These are phyloP conservation scores for Rhizophora apiculata DNA, from an alignment of 345 rosid species.

Conservation along the genomic window DNA sequence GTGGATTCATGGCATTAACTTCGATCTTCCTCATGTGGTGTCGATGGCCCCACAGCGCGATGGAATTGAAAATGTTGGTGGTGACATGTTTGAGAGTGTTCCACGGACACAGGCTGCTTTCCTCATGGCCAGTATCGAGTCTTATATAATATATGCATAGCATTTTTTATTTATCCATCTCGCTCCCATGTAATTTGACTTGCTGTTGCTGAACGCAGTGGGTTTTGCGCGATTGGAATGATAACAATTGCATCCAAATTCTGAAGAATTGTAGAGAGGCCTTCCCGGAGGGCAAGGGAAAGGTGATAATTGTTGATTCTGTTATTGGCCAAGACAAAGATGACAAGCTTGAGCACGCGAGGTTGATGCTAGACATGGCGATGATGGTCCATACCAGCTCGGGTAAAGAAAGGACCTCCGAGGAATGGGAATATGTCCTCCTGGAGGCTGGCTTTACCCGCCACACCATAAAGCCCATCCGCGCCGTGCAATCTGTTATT, in stretches of 20 bases:
- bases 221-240: constrained; percentile 75
- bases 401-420: constrained; percentile 61
- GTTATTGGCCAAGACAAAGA: constrained; percentile 38
- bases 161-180: not conserved
- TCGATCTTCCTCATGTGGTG: constrained; percentile 74
- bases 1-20: constrained; percentile 55
- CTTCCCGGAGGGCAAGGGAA: constrained; percentile 42
- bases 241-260: constrained; percentile 58
- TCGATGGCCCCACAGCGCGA: constrained; percentile 31
- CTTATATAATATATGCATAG: no score
- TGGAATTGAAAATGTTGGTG: constrained; percentile 55
- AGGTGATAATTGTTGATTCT: constrained; percentile 57
- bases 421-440: constrained; percentile 66
- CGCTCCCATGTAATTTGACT: not conserved
- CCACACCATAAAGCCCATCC: constrained; percentile 35
- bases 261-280: constrained; percentile 67
- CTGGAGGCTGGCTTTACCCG: constrained; percentile 51
- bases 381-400: constrained; percentile 65
- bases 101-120: constrained; percentile 59
- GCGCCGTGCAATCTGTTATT: constrained; percentile 43
- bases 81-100: constrained; percentile 60
- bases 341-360: constrained; percentile 37
- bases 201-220: constrained; percentile 26
- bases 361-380: constrained; percentile 62
- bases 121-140: constrained; percentile 43